Evolutionary conservation across 768 basidiomycete species (phyloP).

Genomic region (Mycena crocata): DNA sequence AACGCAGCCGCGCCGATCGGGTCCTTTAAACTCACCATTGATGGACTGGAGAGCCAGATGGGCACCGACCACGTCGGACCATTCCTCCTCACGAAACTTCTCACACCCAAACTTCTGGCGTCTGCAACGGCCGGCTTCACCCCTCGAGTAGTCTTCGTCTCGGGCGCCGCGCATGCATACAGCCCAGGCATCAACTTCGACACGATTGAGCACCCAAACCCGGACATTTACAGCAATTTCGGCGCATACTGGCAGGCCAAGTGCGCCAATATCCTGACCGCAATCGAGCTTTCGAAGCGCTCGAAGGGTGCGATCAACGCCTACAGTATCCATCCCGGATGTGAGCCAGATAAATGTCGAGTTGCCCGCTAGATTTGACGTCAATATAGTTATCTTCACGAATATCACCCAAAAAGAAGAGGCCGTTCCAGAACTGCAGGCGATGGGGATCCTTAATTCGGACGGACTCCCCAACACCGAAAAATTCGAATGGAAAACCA

Average conservation of each 20-base stretch:
- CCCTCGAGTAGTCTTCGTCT: slow-evolving; percentile 6
- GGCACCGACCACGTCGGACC: too few relatives aligned
- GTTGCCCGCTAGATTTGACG: not conserved
- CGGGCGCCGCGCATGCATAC: too few relatives aligned
- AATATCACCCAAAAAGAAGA: slow-evolving; percentile 9
- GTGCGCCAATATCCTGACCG: slow-evolving; percentile 3
- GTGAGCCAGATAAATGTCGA: not conserved
- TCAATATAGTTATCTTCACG: slow-evolving; percentile 2
- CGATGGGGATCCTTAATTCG: slow-evolving; percentile 2
- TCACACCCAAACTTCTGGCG: not conserved
- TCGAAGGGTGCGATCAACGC: slow-evolving; percentile 3
- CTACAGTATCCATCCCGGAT: slow-evolving; percentile 7
- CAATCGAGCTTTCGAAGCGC: slow-evolving; percentile 7
- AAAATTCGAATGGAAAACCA: slow-evolving; percentile 1
- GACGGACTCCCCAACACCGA: slow-evolving; percentile 11
- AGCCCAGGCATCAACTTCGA: not conserved
- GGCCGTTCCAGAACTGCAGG: not conserved
- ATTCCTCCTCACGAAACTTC: too few relatives aligned
- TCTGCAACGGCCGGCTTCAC: slow-evolving; percentile 1
- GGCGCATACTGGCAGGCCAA: slow-evolving; percentile 6
- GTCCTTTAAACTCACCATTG: slow-evolving; percentile 5
- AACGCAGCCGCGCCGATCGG: slow-evolving; percentile 7
- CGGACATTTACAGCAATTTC: not conserved
- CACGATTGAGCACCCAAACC: not conserved
- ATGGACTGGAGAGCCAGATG: too few relatives aligned